Percentiles rank a stretch among this genome's conserved stretches.
phyloP scores from a whole-genome alignment of 257 asterid genomes.

The Scutellaria baicalensis region DNA sequence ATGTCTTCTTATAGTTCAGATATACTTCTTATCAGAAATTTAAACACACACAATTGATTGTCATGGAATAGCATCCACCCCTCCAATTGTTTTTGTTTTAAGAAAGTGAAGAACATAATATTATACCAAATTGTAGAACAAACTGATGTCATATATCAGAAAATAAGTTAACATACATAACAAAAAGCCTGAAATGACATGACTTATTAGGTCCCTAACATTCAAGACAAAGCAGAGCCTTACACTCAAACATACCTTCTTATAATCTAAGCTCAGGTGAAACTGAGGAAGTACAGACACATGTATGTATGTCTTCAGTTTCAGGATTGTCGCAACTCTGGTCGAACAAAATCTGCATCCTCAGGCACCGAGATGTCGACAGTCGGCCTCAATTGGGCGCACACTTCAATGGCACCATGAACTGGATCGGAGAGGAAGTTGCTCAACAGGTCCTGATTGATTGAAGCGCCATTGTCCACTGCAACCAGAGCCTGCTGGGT shows the following conservation, averaged over 20 bases:
- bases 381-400: slow-evolving; percentile 87
- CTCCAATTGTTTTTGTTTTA: too few relatives aligned
- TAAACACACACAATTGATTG: too few relatives aligned
- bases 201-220: not conserved
- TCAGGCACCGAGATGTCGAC: slow-evolving; percentile 88
- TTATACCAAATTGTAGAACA: not conserved
- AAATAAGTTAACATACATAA: not conserved
- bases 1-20: too few relatives aligned
- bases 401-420: slow-evolving; percentile 77
- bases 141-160: not conserved
- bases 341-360: slow-evolving; percentile 94
- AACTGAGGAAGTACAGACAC: not conserved
- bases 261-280: not conserved
- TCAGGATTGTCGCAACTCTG: slow-evolving; percentile 63
- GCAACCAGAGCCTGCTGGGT: slow-evolving; percentile 93
- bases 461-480: slow-evolving; percentile 53
- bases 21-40: too few relatives aligned
- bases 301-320: slow-evolving; percentile 19
- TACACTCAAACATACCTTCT: slow-evolving; percentile 3
- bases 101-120: not conserved
- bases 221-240: not conserved
- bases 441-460: slow-evolving; percentile 74
- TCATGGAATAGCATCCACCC: too few relatives aligned
- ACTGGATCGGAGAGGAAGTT: slow-evolving; percentile 82
- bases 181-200: not conserved